A percentile compares a stretch with the other conserved stretches of the same genome.
These are phyloP conservation scores for Coleophoma cylindrospora DNA, from an alignment of 2,329 filamentous ascomycete genomes.

Conservation along the genomic window DNA sequence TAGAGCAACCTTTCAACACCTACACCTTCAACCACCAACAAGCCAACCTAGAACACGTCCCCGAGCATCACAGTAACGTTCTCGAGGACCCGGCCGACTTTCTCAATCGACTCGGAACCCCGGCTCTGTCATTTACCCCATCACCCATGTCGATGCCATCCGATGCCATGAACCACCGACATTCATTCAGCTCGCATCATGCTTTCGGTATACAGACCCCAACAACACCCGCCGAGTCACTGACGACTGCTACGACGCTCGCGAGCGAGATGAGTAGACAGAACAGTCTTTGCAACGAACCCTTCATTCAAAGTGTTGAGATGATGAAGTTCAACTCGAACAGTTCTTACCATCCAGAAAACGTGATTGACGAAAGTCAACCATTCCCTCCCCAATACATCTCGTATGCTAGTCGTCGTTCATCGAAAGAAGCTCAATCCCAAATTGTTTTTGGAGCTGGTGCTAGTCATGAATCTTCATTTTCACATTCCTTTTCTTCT, in stretches of 20 bases:
- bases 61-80: conserved; percentile 16
- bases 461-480: conserved; percentile 24
- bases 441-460: conserved; percentile 25
- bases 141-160: conserved; percentile 9
- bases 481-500: conserved; percentile 21
- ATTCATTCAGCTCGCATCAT: conserved; percentile 8
- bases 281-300: conserved; percentile 25
- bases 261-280: conserved; percentile 27
- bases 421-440: conserved; percentile 26
- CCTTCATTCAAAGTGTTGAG: conserved; percentile 23
- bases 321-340: conserved; percentile 28
- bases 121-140: conserved; percentile 14
- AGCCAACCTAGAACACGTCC: conserved; percentile 19
- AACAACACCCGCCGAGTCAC: conserved; percentile 22
- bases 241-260: conserved; percentile 25
- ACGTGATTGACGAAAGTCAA: conserved; percentile 20
- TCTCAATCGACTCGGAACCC: conserved; percentile 9
- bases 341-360: conserved; percentile 22
- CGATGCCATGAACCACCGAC: conserved; percentile 10
- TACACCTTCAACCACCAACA: conserved; percentile 21
- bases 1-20: conserved; percentile 18
- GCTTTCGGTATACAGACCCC: conserved; percentile 19
- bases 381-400: conserved; percentile 13
- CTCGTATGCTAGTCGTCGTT: conserved; percentile 20
- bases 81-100: conserved; percentile 20